Evolutionary conservation across 805 yeast species (phyloP).

Genomic region (Helenozyma rhizophorensis): DNA sequence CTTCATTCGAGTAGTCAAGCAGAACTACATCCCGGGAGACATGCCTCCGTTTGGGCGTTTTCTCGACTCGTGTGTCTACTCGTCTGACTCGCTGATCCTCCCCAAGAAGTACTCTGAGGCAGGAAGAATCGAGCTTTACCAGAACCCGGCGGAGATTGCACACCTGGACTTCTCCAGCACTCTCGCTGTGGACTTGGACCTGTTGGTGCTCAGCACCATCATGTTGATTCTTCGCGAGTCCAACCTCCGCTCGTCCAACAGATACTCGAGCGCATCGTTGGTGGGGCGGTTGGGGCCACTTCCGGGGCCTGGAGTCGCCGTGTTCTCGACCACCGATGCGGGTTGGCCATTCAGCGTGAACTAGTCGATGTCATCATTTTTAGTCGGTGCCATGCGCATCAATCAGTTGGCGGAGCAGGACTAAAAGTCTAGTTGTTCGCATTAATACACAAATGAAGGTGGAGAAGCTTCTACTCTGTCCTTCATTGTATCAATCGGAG

Average conservation of each 20-base stretch:
- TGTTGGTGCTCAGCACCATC: constrained; percentile 28
- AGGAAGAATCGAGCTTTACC: constrained; percentile 34
- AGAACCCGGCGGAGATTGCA: constrained; percentile 16
- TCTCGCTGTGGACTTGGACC: constrained; percentile 28
- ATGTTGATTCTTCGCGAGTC: constrained; percentile 30
- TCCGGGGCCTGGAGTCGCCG: neutral
- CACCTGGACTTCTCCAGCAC: constrained; percentile 21
- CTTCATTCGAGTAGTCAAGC: constrained; percentile 4
- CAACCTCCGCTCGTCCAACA: constrained; percentile 20
- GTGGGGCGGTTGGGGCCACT: neutral
- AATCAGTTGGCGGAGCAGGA: too few relatives aligned
- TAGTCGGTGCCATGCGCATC: too few relatives aligned
- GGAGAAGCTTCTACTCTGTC: too few relatives aligned
- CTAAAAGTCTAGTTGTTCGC: too few relatives aligned
- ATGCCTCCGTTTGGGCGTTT: constrained; percentile 38
- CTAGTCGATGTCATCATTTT: too few relatives aligned
- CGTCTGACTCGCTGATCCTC: constrained; percentile 15
- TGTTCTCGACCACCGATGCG: neutral
- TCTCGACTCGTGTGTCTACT: constrained; percentile 24
- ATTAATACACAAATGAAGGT: too few relatives aligned
- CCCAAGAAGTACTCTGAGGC: constrained; percentile 36
- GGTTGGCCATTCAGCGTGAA: too few relatives aligned
- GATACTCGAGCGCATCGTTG: neutral
- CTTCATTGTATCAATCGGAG: too few relatives aligned
- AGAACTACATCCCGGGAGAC: constrained; percentile 21